Conservation (phyloP, 257 asterid genomes). For the Penstemon eatonii region DNA sequence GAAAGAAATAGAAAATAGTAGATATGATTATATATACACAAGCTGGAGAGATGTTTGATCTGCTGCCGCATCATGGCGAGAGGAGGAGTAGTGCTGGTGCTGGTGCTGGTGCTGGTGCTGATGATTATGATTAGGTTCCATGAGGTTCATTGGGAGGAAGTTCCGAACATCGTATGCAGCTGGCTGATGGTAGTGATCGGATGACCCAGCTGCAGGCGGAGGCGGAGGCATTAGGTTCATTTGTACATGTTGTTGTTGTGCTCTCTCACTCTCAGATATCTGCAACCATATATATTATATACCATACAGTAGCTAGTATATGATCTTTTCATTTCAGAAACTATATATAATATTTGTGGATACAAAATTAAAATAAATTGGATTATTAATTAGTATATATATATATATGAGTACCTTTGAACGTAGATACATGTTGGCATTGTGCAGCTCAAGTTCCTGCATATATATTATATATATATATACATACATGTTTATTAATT, state of each 20-base stretch:
- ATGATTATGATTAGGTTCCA: slow-evolving; percentile 58
- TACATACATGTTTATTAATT: no score
- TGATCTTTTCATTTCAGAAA: no score
- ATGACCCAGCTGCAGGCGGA: slow-evolving; percentile 17
- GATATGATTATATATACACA: slow-evolving; percentile 43
- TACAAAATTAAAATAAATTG: background rate
- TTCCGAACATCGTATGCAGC: slow-evolving; percentile 55
- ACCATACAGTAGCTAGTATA: no score
- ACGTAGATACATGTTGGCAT: slow-evolving; percentile 82
- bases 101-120: slow-evolving; percentile 21
- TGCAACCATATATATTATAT: slow-evolving; percentile 29
- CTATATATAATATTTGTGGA: background rate
- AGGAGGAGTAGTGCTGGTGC: slow-evolving; percentile 42
- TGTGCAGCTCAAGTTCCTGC: slow-evolving; percentile 87
- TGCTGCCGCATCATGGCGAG: slow-evolving; percentile 29
- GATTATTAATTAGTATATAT: background rate
- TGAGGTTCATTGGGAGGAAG: slow-evolving; percentile 69
- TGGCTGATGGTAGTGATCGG: slow-evolving; percentile 44
- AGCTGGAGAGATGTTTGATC: slow-evolving; percentile 80
- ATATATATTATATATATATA: background rate
- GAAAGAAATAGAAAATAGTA: no score
- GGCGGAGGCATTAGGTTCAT: slow-evolving; percentile 60
- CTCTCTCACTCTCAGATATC: slow-evolving; percentile 88
- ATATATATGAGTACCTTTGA: slow-evolving; percentile 53
- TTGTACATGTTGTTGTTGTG: slow-evolving; percentile 43